phyloP scores from a whole-genome alignment of 177 flowering plant genomes.

The Vitis hybrid region DNA sequence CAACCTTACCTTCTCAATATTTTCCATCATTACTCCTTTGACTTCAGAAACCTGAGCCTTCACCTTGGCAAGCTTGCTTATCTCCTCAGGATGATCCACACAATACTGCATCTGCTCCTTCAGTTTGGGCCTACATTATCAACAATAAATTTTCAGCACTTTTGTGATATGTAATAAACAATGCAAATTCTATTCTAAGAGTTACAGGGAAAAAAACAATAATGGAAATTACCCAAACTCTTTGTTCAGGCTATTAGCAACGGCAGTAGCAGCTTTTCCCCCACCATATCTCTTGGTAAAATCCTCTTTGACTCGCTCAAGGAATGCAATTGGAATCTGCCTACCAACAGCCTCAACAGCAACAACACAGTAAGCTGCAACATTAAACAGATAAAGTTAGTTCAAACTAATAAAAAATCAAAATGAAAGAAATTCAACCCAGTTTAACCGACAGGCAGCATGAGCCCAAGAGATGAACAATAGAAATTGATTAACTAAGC shows the following conservation, averaged over 20 bases:
- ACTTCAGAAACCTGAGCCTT: slow-evolving; percentile 79
- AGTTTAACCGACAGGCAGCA: too few relatives aligned
- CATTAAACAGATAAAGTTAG: slow-evolving; percentile 8
- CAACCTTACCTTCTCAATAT: slow-evolving; percentile 60
- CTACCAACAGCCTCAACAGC: slow-evolving; percentile 76
- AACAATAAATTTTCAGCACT: neutral
- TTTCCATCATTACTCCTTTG: slow-evolving; percentile 78
- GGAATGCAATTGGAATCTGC: slow-evolving; percentile 73
- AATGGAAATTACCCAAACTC: slow-evolving; percentile 62
- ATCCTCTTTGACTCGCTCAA: slow-evolving; percentile 77
- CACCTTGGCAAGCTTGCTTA: slow-evolving; percentile 71
- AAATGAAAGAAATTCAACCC: neutral
- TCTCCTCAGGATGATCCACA: slow-evolving; percentile 73
- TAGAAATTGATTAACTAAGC: too few relatives aligned
- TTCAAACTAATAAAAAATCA: neutral
- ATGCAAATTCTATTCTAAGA: neutral
- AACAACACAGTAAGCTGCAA: slow-evolving; percentile 79
- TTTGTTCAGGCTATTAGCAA: slow-evolving; percentile 66
- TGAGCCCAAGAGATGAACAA: too few relatives aligned
- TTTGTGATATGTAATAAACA: neutral
- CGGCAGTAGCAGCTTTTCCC: slow-evolving; percentile 78
- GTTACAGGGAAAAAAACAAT: neutral
- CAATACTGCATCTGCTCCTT: slow-evolving; percentile 82
- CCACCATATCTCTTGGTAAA: slow-evolving; percentile 79
- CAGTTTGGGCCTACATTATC: slow-evolving; percentile 47